These are phyloP conservation scores for Berberis thunbergii DNA, from an alignment of 164 flowering plant species.

Conservation along the genomic window DNA sequence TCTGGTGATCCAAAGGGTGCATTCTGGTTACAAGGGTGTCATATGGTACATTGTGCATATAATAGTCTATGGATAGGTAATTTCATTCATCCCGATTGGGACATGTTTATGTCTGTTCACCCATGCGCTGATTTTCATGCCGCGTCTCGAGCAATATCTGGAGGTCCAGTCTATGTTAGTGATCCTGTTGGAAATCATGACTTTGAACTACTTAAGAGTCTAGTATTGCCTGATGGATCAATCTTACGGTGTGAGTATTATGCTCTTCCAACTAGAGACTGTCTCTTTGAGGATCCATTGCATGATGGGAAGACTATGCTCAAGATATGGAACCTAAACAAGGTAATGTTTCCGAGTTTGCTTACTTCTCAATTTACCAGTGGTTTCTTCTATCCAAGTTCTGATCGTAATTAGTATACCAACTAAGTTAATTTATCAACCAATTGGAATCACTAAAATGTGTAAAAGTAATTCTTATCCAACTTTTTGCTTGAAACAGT, in stretches of 20 bases:
- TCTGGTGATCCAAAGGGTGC: neutral
- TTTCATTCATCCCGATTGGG: neutral
- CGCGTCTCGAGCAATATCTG: neutral
- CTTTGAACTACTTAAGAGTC: neutral
- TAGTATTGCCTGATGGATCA: neutral
- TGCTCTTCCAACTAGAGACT: neutral
- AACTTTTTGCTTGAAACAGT: slow-evolving; percentile 11
- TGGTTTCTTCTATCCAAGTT: neutral
- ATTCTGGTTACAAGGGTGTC: neutral
- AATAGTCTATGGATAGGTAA: neutral
- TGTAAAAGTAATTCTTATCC: neutral
- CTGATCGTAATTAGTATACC: neutral
- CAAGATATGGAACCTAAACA: neutral
- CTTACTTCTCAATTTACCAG: neutral
- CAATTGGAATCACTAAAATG: neutral
- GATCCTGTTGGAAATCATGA: neutral
- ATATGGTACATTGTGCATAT: neutral
- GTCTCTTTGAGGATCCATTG: neutral
- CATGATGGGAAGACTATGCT: neutral
- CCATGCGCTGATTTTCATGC: neutral
- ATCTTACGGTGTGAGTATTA: neutral
- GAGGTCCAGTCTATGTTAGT: neutral
- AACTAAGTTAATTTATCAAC: neutral
- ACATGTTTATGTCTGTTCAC: neutral
- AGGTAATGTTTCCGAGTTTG: neutral